Evolutionary conservation across 75 land plant genomes (phyloP).

Genomic region (Ceratopteris richardii): DNA sequence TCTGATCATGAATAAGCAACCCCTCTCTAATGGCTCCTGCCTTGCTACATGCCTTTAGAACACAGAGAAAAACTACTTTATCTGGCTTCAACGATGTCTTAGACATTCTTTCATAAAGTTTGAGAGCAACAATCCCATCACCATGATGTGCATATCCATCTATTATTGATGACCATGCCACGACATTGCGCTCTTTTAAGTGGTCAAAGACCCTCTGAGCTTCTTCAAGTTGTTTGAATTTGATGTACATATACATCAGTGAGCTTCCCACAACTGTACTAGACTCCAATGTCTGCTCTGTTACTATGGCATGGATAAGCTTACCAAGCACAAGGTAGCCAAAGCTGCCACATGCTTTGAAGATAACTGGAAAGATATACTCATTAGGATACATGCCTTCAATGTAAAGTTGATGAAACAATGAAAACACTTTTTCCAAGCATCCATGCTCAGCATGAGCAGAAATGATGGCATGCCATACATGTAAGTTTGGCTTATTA

Average conservation of each 20-base stretch:
- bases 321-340: background rate
- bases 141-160: conserved; percentile 40
- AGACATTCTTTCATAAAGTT: conserved; percentile 24
- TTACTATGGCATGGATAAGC: background rate
- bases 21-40: conserved; percentile 32
- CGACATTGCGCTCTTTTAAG: conserved; percentile 19
- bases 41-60: conserved; percentile 48
- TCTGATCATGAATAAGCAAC: conserved; percentile 36
- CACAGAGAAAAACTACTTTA: conserved; percentile 15
- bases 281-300: conserved; percentile 3
- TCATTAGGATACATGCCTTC: conserved; percentile 3
- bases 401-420: background rate
- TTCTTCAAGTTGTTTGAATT: conserved; percentile 25
- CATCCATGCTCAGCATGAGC: background rate
- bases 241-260: conserved; percentile 47
- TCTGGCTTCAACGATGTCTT: conserved; percentile 7
- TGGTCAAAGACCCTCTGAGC: conserved; percentile 23
- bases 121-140: conserved; percentile 26
- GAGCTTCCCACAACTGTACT: conserved; percentile 5
- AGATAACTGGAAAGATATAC: background rate
- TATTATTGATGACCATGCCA: conserved; percentile 41
- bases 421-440: background rate
- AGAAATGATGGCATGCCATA: conserved; percentile 3
- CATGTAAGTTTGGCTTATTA: background rate
- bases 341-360: conserved; percentile 2